Evolutionary conservation across 495 filamentous ascomycete genomes (phyloP).

Genomic region (Aspergillus avenaceus): DNA sequence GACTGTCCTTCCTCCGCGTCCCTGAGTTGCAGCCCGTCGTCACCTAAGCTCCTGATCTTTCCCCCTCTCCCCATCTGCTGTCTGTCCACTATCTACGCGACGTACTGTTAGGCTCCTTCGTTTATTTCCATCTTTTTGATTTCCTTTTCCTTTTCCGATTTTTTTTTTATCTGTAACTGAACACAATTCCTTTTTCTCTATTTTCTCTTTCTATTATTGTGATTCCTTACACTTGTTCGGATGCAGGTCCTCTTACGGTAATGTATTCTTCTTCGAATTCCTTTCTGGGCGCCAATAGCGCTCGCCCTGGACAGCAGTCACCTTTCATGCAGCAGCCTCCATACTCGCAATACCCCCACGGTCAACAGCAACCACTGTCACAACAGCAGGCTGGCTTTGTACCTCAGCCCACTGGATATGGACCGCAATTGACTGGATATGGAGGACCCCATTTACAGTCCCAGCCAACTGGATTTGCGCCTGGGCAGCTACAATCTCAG

Average conservation of each 20-base stretch:
- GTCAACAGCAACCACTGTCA: constrained; percentile 55
- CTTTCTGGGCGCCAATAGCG: constrained; percentile 69
- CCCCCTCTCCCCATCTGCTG: constrained; percentile 1
- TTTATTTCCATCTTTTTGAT: constrained; percentile 6
- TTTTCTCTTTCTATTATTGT: too few species aligned
- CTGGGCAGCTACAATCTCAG: constrained; percentile 60
- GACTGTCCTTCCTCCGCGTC: constrained; percentile 6
- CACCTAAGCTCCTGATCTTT: background rate
- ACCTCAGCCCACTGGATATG: constrained; percentile 52
- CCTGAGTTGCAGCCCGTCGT: constrained; percentile 7
- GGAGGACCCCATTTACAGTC: constrained; percentile 46
- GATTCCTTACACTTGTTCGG: constrained; percentile 14
- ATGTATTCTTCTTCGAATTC: constrained; percentile 91
- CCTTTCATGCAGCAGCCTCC: constrained; percentile 46
- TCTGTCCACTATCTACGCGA: constrained; percentile 10
- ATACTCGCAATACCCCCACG: constrained; percentile 43
- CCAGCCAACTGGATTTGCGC: constrained; percentile 56
- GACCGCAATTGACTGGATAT: constrained; percentile 50
- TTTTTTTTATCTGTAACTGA: constrained; percentile 16
- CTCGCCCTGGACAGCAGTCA: constrained; percentile 64
- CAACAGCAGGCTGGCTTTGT: constrained; percentile 52
- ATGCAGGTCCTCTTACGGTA: constrained; percentile 30
- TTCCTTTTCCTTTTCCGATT: constrained; percentile 8
- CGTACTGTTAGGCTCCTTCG: too few species aligned
- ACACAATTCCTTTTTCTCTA: constrained; percentile 17